Base-by-base conservation (phyloP, 345 rosid genomes). In the Citropsis articulata region DNA sequence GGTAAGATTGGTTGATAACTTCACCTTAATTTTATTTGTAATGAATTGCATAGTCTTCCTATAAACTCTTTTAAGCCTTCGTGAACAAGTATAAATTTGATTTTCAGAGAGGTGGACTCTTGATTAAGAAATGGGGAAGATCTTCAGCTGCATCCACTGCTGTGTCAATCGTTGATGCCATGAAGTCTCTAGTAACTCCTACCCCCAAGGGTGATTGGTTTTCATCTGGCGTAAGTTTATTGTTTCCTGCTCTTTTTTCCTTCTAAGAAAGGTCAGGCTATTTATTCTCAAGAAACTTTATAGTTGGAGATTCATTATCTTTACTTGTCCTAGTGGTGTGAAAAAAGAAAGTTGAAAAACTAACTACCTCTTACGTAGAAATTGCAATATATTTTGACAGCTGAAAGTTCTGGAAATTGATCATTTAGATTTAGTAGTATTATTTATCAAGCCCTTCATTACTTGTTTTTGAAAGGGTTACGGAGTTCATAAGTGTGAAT, bases 91-190 rank as follows among this genome's bases (percentile, higher is more conserved):
- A 2, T 33, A 63, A 63, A 1, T 66, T 82, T 80, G 69, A 67
- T 81, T 75, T 83, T 76, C 90, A 94, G 99, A 88, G 99, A 89
- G 99, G 99, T 79, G 99, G 99, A 57, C 86, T 79, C 36, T 82
- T 96, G 76, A 96, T 96, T 84, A 69, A 96, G 89, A 96, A 96
- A 85, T 96, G 99, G 99, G 99, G 99, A 82, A 87, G 99, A 85
- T 96, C 99, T 56, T 96, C 99, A 22, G 99, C 99, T 77, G 98
- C 99, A 75, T 96, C 99, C 72, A 96, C 99, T 16, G 90, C 98
- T 56, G 91, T 96, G 56, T 96, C 99, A 66, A 90, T 94, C 66
- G 97, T 71, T 77, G 99, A 96, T 77, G 97, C 97, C 77, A 92
- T 96, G 9, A 96, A 89, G 86, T 92, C 99, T 64, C 91, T 96